Base-by-base conservation (phyloP, 2,329 filamentous ascomycete species). In the Ascochyta viciae-villosae region DNA sequence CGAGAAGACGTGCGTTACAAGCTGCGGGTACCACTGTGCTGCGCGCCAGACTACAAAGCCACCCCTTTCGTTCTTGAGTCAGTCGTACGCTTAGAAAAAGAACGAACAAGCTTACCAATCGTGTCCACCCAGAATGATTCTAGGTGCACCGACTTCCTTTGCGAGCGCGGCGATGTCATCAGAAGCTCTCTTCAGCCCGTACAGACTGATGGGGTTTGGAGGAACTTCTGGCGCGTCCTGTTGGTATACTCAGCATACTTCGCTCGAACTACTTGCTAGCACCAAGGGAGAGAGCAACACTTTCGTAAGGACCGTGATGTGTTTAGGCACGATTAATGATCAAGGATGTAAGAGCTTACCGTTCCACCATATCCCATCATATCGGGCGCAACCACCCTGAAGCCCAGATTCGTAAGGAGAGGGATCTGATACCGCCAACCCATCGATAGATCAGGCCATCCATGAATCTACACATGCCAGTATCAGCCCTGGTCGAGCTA, bases 371-470 rank as follows among this genome's bases (percentile, higher is more conserved):
- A 98, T 60, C 94, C 94, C 66, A 96, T 84, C 82, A 92, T 88
- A 76, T 97, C 92, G 0, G 92, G 90, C 10, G 87, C 91, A 23
- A 98, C 86, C 50, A 96, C 91, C 52, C 89, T 86, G 62, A 94
- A 85, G 22, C 89, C 89, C 53, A 91, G 81, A 6, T 87, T 82
- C 31, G 89, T 76, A 22, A 98, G 83, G 65, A 86, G 77, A 0
- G 93, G 92, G 57, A 97, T 89, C 76, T 97, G 93, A 76, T 91
- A 89, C 59, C 93, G 88, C 94, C 94, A 98, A 71, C 89, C 92
- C 70, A 92, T 87, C 8, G 86, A 85, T 16, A 95, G 77, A 76
- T 96, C 92, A 0, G 93, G 93, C 78, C 88, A 96, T 63, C 93
- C 93, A 76, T 92, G 89, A 70, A 90, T 79, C 82, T 84, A 49